Base-by-base conservation (phyloP, 768 basidiomycete species). In the Dacryopinax primogenitus region DNA sequence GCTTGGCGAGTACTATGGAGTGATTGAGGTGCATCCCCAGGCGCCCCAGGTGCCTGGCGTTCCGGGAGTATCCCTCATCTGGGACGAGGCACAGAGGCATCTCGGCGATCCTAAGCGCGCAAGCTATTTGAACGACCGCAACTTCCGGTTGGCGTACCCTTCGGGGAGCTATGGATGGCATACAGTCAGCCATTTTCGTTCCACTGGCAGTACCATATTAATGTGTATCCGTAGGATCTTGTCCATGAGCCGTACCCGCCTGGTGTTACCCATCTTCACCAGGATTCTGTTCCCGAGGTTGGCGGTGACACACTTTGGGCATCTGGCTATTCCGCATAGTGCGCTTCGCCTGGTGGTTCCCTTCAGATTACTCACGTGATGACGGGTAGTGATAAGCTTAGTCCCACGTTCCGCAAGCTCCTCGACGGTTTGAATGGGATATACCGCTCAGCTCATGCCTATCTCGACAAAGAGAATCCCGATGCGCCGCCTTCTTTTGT, bases 21-120 rank as follows among this genome's bases (percentile, higher is more conserved):
- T 73, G 61, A 70, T 74, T 63, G 73, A 74, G 66, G 67, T 72
- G 11, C 75, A 76, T 67, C 75, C 75, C 9, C 70, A 72, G 37
- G 72, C 72, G 4, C 66, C 74, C 15, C 74, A 74, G 39, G 73
- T 75, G 15, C 74, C 75, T 12, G 73, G 72, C 7, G 18, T 70
- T 1, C 71, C 70, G 6, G 73, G 73, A 30, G 65, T 73, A 33
- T 65, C 68, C 34, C 58, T 74, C 63, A 73, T 74, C 66, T 74
- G 72, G 72, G 69, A 73, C 51, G 62, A 68, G 47, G 69, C 69
- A n/a, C 61, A 65, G 33, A 67, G 66, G 44, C 64, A 71, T 34
- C 62, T 62, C 33, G 62, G 62, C 62, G 62, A 62, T 37, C 32
- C 15, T n/a, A 37, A 37, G 33, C 62, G 62, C 11, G 33, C 62